A percentile compares a stretch with the other conserved stretches of the same genome.
Conservation (phyloP, 805 yeast genomes). For the Diddensiella transvaalensis region DNA sequence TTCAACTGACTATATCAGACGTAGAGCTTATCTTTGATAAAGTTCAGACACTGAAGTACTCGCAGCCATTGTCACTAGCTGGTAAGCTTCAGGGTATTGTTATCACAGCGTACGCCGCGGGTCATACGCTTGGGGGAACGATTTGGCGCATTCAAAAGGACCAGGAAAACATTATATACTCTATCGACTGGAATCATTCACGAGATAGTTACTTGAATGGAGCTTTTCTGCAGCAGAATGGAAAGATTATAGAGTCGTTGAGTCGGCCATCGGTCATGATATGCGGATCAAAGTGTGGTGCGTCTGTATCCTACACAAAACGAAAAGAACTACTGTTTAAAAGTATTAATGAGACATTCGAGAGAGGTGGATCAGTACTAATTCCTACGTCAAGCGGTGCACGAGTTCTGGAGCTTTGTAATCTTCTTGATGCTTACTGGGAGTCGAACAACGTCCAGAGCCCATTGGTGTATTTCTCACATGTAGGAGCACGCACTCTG, state of each 20-base stretch:
- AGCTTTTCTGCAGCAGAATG: slow-evolving; percentile 56
- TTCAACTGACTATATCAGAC: slow-evolving; percentile 62
- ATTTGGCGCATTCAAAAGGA: slow-evolving; percentile 76
- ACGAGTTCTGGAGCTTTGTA: slow-evolving; percentile 74
- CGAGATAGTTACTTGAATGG: slow-evolving; percentile 79
- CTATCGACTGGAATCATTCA: slow-evolving; percentile 94
- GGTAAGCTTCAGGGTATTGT: slow-evolving; percentile 54
- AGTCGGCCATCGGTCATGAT: slow-evolving; percentile 79
- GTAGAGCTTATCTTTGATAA: slow-evolving; percentile 78
- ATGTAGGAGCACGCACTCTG: slow-evolving; percentile 72
- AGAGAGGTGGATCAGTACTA: slow-evolving; percentile 74
- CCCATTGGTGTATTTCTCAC: slow-evolving; percentile 74
- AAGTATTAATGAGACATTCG: slow-evolving; percentile 60
- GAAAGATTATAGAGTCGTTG: slow-evolving; percentile 58
- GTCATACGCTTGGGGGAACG: slow-evolving; percentile 91
- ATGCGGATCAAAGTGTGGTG: slow-evolving; percentile 55
- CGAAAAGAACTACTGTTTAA: slow-evolving; percentile 62
- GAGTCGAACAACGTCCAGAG: slow-evolving; percentile 39
- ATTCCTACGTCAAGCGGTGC: slow-evolving; percentile 81
- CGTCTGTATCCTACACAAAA: slow-evolving; percentile 45
- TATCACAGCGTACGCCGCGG: slow-evolving; percentile 83
- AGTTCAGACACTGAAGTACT: slow-evolving; percentile 65
- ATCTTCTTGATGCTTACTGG: slow-evolving; percentile 65
- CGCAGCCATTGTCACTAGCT: slow-evolving; percentile 65
- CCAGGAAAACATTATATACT: slow-evolving; percentile 78